Percentiles rank a stretch among this genome's conserved stretches.
Conservation (phyloP, 2,329 filamentous ascomycete genomes). For the Scedosporium boydii region DNA sequence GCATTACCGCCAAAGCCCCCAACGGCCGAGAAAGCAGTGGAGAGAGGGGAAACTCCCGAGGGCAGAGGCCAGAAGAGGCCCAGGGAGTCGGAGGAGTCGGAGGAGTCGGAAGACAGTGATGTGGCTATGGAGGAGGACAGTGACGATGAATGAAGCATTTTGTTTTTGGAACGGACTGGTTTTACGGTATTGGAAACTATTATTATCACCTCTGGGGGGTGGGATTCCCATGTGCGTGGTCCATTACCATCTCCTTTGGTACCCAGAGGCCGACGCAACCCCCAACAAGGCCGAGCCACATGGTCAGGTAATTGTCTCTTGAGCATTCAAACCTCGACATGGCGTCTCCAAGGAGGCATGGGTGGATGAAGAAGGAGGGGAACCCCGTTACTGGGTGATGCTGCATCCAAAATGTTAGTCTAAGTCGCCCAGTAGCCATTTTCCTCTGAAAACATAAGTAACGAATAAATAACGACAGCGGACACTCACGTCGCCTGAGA, state of each 20-base stretch:
- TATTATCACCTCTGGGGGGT: background rate
- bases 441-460: background rate
- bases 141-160: conserved; percentile 53
- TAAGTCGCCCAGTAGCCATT: conserved; percentile 11
- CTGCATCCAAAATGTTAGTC: conserved; percentile 30
- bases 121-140: conserved; percentile 63
- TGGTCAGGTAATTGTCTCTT: conserved; percentile 64
- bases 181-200: background rate
- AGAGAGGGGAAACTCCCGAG: conserved; percentile 32
- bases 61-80: conserved; percentile 59
- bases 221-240: background rate
- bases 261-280: conserved; percentile 70
- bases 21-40: conserved; percentile 38
- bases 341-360: conserved; percentile 77
- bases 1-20: conserved; percentile 33
- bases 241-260: conserved; percentile 54
- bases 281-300: conserved; percentile 86
- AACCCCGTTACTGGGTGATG: conserved; percentile 74
- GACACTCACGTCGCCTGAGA: conserved; percentile 64
- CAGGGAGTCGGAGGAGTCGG: conserved; percentile 51
- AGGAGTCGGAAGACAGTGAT: conserved; percentile 59
- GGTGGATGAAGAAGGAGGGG: conserved; percentile 85
- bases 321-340: conserved; percentile 57
- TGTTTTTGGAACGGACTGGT: background rate
- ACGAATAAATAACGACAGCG: background rate